A percentile compares a stretch with the other conserved stretches of the same genome.
Evolutionary conservation across 2,329 filamentous ascomycete species (phyloP).

Genomic region (Thielaviopsis punctulata): DNA sequence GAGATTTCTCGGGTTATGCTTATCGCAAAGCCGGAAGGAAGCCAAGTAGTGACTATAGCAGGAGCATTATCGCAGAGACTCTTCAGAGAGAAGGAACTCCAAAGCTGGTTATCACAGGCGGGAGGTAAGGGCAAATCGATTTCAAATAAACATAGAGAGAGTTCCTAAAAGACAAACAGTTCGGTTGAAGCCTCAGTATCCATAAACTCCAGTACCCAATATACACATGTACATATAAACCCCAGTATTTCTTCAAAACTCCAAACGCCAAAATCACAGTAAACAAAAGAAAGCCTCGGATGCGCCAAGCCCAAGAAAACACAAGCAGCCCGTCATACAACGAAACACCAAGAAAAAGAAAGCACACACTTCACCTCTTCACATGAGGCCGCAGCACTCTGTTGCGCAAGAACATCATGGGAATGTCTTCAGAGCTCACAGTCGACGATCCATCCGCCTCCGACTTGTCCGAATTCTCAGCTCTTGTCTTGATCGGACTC

Average conservation of each 20-base stretch:
- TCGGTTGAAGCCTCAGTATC: not conserved
- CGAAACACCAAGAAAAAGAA: not conserved
- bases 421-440: slow-evolving; percentile 4
- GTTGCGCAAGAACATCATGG: slow-evolving; percentile 3
- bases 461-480: not conserved
- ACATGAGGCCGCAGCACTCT: not conserved
- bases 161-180: not conserved
- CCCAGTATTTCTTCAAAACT: not conserved
- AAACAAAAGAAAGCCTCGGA: not conserved
- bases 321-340: too few species aligned
- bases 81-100: not conserved
- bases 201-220: not conserved
- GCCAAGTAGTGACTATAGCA: not conserved
- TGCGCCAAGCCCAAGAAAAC: not conserved
- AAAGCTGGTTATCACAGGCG: not conserved
- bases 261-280: not conserved
- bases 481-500: not conserved
- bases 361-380: not conserved
- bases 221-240: not conserved
- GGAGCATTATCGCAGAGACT: not conserved
- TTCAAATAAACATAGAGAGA: not conserved
- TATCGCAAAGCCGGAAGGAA: not conserved
- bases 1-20: not conserved
- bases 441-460: not conserved
- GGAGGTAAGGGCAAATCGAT: not conserved